These are phyloP conservation scores for Penicillium ochrochloron DNA, from an alignment of 495 filamentous ascomycete genomes.

Conservation along the genomic window DNA sequence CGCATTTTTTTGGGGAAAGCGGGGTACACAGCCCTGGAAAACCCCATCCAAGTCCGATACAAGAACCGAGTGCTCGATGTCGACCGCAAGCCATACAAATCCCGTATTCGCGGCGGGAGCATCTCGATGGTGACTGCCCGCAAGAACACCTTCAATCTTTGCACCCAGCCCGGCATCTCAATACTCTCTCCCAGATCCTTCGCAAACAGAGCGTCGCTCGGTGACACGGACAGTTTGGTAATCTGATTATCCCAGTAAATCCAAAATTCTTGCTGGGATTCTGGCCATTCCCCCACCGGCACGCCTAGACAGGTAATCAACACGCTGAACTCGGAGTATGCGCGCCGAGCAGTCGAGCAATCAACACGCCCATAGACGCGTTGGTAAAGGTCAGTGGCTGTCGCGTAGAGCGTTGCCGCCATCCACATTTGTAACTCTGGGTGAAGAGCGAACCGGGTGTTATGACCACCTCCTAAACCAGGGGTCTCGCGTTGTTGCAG, in stretches of 20 bases:
- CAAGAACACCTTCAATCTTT: conserved; percentile 40
- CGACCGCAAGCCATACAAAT: conserved; percentile 45
- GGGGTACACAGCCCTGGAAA: conserved; percentile 46
- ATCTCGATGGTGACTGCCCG: conserved; percentile 44
- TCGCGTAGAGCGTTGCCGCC: conserved; percentile 47
- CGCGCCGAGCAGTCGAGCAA: conserved; percentile 41
- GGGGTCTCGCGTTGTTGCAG: conserved; percentile 32
- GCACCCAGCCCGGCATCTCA: conserved; percentile 43
- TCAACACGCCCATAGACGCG: conserved; percentile 45
- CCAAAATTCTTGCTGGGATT: conserved; percentile 43
- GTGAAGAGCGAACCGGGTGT: conserved; percentile 34
- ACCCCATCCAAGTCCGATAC: conserved; percentile 45
- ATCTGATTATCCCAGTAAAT: conserved; percentile 48
- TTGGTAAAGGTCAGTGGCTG: conserved; percentile 49
- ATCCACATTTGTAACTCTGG: conserved; percentile 42
- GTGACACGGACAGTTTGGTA: conserved; percentile 36
- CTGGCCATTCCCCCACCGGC: conserved; percentile 39
- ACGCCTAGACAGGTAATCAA: conserved; percentile 37
- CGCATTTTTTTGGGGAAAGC: conserved; percentile 40
- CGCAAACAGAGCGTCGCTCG: conserved; percentile 41
- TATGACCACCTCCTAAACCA: conserved; percentile 28
- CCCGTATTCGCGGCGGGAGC: conserved; percentile 43
- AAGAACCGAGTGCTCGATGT: conserved; percentile 35
- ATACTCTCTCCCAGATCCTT: conserved; percentile 33
- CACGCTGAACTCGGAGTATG: conserved; percentile 42